Conservation (phyloP, 192 early-diverging fungal species). For the Backusella luteola region DNA sequence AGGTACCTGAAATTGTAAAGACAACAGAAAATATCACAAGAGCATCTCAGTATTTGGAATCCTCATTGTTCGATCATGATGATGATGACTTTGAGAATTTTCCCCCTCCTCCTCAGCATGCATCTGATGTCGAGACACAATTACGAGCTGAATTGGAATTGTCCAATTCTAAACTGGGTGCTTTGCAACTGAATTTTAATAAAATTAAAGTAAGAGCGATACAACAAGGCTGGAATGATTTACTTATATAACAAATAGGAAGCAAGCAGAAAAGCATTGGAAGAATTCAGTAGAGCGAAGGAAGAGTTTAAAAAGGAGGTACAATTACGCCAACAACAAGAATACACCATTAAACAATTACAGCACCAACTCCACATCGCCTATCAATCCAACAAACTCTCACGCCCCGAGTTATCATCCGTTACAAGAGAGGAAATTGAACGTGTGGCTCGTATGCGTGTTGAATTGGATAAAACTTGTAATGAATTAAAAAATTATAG, state of each 20-base stretch:
- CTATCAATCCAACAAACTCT: slow-evolving; percentile 18
- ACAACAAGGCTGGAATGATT: not conserved
- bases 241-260: slow-evolving; percentile 6
- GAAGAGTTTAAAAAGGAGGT: slow-evolving; percentile 43
- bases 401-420: slow-evolving; percentile 8
- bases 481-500: slow-evolving; percentile 33
- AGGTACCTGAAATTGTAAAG: not conserved
- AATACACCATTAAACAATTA: slow-evolving; percentile 25
- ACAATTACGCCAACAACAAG: slow-evolving; percentile 18
- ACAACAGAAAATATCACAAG: slow-evolving; percentile 7
- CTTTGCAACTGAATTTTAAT: not conserved
- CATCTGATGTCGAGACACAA: not conserved
- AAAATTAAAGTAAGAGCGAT: not conserved
- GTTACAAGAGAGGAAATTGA: slow-evolving; percentile 32
- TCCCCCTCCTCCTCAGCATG: slow-evolving; percentile 11
- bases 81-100: slow-evolving; percentile 16
- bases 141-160: not conserved
- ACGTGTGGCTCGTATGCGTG: slow-evolving; percentile 17
- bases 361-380: slow-evolving; percentile 22
- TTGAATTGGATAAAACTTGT: slow-evolving; percentile 32
- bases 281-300: slow-evolving; percentile 41
- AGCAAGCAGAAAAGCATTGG: slow-evolving; percentile 33
- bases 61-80: slow-evolving; percentile 13
- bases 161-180: not conserved
- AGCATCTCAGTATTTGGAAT: slow-evolving; percentile 16